Evolutionary conservation across 177 flowering plant species (phyloP), one percentile per base, ranked within the genome.

Genomic region (Vitis hybrid): DNA sequence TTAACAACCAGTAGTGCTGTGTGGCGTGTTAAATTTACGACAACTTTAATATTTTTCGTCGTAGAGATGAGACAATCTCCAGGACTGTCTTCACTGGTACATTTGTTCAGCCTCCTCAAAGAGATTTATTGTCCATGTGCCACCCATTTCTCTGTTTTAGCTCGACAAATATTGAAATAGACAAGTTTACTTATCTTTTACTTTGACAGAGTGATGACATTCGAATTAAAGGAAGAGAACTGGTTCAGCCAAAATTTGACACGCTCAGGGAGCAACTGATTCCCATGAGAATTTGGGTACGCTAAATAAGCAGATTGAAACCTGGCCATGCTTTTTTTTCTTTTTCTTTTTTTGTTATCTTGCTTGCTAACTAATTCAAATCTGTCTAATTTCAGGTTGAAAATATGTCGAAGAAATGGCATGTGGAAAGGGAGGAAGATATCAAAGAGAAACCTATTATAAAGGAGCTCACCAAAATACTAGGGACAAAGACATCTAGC

Each of bases 201-300:
- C 59, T 67, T 75, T 19, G 54, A 49, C 85, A 95, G 97, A 75
- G 73, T 62, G 86, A 85, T 74, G 95, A 89, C 61, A 72, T 95
- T 50, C 82, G 73, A 68, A 74, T 74, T 14, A 95, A 85, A 85
- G 97, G 87, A 66, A 88, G 71, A 70, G 88, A 82, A 72, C 47
- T 87, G 7, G 71, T 87, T 54, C 88, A 87, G 64, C 99, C 97
- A 63, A 86, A 75, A 62, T 55, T 83, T 51, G 86, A 87, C 66
- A 74, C 11, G 33, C 38, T 91, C 18, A 83, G 63, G 73, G 86
- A 90, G 83, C 85, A 83, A 65, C 53, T 91, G 24, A 58, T 17
- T 64, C 97, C 99, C 8, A 24, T 92, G 1, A 82, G 76, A 82
- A 70, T 66, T 38, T 92, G 97, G 97, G 99, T 95, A 89, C 24